These are phyloP conservation scores for Medicago arabica DNA, from an alignment of 306 rosid species.

Conservation along the genomic window DNA sequence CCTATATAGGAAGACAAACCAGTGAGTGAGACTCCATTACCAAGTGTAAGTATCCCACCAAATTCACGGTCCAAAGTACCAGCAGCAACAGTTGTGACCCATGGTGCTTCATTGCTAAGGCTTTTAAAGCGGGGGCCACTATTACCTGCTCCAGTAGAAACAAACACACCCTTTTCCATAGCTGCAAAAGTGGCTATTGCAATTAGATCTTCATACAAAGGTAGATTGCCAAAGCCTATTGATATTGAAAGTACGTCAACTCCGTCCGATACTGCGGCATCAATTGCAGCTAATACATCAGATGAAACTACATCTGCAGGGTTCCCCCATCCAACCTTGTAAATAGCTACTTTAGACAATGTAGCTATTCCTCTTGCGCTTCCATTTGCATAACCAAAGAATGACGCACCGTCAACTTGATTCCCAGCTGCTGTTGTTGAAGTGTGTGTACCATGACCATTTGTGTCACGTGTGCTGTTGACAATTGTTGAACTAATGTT, in stretches of 20 bases:
- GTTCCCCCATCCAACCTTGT: no score
- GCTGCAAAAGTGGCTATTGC: slow-evolving; percentile 83
- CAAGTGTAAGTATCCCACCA: slow-evolving; percentile 34
- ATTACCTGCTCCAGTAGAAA: slow-evolving; percentile 74
- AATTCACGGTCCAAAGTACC: slow-evolving; percentile 57
- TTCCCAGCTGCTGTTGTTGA: slow-evolving; percentile 68
- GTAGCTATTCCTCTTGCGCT: slow-evolving; percentile 64
- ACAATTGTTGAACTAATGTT: slow-evolving; percentile 37
- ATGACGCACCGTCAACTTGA: slow-evolving; percentile 54
- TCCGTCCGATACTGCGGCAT: no score
- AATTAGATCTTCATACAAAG: slow-evolving; percentile 63
- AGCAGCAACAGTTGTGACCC: slow-evolving; percentile 80
- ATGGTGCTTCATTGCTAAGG: slow-evolving; percentile 74
- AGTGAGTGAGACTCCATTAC: slow-evolving; percentile 43
- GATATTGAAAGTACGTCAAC: slow-evolving; percentile 61
- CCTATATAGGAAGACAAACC: slow-evolving; percentile 60
- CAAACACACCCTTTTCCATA: slow-evolving; percentile 62
- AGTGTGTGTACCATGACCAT: slow-evolving; percentile 84
- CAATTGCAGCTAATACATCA: no score
- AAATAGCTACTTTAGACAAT: slow-evolving; percentile 52
- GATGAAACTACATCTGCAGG: no score
- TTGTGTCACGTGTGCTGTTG: slow-evolving; percentile 65
- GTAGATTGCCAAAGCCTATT: slow-evolving; percentile 48
- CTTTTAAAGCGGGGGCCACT: slow-evolving; percentile 45
- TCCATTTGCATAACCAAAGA: slow-evolving; percentile 67